Percentiles rank a stretch among this genome's conserved stretches.
These are phyloP conservation scores for Psidium friedrichsthalianum DNA, from an alignment of 345 rosid species.

Conservation along the genomic window DNA sequence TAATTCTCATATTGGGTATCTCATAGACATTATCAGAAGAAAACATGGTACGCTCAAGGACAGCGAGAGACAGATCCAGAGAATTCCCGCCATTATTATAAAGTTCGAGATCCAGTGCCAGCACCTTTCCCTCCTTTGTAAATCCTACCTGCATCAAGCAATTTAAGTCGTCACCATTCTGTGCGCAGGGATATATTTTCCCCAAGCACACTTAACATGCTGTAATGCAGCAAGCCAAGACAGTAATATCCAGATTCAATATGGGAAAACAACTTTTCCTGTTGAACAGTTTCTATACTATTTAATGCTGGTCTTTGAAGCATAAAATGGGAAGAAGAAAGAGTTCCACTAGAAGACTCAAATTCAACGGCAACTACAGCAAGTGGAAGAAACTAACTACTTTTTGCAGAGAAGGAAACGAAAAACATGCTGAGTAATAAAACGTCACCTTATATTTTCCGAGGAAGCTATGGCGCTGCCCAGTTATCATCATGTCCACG, in stretches of 20 bases:
- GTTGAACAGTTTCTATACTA: background rate
- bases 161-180: no score
- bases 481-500: constrained; percentile 81
- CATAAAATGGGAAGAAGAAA: background rate
- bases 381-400: background rate
- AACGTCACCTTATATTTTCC: constrained; percentile 79
- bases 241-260: background rate
- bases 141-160: constrained; percentile 60
- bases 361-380: no score
- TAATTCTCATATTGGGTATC: constrained; percentile 68
- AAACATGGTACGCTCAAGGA: constrained; percentile 85
- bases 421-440: background rate
- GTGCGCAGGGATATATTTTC: background rate
- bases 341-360: background rate
- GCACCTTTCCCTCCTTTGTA: constrained; percentile 66
- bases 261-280: background rate
- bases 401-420: background rate
- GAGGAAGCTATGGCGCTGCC: constrained; percentile 91
- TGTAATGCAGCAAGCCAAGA: background rate
- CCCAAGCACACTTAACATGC: background rate
- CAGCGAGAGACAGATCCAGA: constrained; percentile 63
- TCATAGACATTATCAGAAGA: constrained; percentile 83
- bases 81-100: constrained; percentile 93
- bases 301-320: background rate
- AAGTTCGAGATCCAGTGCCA: constrained; percentile 76